Conservation (phyloP, 2,329 filamentous ascomycete species). For the Cercospora sp. region DNA sequence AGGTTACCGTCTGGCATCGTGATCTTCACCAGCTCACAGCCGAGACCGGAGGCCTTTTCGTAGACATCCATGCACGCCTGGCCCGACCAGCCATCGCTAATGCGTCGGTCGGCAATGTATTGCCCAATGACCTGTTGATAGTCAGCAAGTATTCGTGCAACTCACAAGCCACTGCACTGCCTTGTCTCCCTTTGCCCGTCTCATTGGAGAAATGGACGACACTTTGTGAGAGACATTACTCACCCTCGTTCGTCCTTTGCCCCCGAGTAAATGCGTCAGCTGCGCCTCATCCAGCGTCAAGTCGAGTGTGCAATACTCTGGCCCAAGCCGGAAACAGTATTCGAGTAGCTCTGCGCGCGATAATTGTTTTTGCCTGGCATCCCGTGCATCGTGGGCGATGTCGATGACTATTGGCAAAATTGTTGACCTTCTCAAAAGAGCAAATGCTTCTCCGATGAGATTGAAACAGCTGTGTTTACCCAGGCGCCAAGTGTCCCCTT, state of each 20-base stretch:
- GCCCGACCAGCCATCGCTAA: slow-evolving; percentile 57
- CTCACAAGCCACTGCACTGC: not conserved
- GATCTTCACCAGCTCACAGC: slow-evolving; percentile 64
- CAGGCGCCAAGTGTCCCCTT: slow-evolving; percentile 24
- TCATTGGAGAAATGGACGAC: not conserved
- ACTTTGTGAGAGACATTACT: not conserved
- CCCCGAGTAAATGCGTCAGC: slow-evolving; percentile 53
- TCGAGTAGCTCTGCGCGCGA: slow-evolving; percentile 48
- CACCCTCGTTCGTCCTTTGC: slow-evolving; percentile 56
- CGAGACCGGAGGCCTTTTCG: slow-evolving; percentile 56
- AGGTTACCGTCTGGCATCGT: slow-evolving; percentile 57
- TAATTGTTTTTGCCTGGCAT: slow-evolving; percentile 22
- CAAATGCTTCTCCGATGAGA: slow-evolving; percentile 57
- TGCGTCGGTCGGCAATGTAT: slow-evolving; percentile 42
- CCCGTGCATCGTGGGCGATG: slow-evolving; percentile 33
- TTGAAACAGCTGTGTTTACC: slow-evolving; percentile 31
- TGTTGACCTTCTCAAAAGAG: slow-evolving; percentile 62
- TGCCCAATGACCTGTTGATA: slow-evolving; percentile 57
- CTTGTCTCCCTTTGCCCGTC: not conserved
- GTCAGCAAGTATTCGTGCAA: not conserved
- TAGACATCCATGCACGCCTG: slow-evolving; percentile 59
- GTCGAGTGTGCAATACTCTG: slow-evolving; percentile 63
- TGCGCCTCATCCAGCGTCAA: slow-evolving; percentile 56
- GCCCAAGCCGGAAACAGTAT: slow-evolving; percentile 61
- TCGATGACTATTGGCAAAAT: slow-evolving; percentile 53